phyloP scores from a whole-genome alignment of 2,329 filamentous ascomycete species.

The Xylariaceae sp. region DNA sequence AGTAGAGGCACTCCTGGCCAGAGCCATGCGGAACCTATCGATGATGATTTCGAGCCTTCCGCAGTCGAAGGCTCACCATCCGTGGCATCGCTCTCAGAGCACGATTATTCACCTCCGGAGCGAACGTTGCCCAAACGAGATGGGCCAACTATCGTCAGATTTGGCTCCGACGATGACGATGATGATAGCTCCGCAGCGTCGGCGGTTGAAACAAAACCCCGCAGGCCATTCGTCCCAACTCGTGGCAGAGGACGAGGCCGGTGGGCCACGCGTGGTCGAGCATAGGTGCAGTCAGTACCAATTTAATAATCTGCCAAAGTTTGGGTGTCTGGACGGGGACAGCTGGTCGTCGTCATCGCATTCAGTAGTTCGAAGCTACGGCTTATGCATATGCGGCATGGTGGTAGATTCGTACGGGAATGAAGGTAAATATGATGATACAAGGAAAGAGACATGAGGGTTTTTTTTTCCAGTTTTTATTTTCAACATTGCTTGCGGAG shows the following conservation, averaged over 20 bases:
- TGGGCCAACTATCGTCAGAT: constrained; percentile 24
- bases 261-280: constrained; percentile 16
- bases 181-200: constrained; percentile 20
- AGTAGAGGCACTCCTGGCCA: constrained; percentile 7
- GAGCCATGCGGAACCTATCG: constrained; percentile 22
- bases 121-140: constrained; percentile 12
- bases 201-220: constrained; percentile 13
- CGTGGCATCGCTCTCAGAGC: constrained; percentile 16
- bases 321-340: neutral
- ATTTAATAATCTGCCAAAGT: neutral
- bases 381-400: neutral
- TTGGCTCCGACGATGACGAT: constrained; percentile 18
- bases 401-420: neutral
- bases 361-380: neutral
- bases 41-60: constrained; percentile 24
- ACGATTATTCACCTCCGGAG: constrained; percentile 4
- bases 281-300: constrained; percentile 22
- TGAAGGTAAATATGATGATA: neutral
- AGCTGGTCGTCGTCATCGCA: neutral
- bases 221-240: constrained; percentile 34
- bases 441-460: neutral
- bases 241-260: constrained; percentile 33
- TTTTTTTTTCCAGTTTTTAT: neutral
- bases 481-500: neutral
- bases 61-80: constrained; percentile 18